These are phyloP conservation scores for Fagus crenata DNA, from an alignment of 306 rosid species.

Conservation along the genomic window DNA sequence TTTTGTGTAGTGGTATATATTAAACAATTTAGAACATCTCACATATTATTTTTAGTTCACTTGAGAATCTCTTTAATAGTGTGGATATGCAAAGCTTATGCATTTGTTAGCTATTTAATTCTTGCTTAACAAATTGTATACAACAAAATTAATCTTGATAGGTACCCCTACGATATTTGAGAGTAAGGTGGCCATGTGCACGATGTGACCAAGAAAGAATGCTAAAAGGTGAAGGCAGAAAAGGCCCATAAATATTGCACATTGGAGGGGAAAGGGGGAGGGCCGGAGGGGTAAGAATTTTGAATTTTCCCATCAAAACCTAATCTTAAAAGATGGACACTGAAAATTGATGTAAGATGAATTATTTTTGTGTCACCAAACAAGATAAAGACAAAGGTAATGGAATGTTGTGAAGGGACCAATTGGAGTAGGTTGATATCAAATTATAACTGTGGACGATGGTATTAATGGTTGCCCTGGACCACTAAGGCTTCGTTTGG, in stretches of 20 bases:
- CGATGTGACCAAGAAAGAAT: conserved; percentile 25
- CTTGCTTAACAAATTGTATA: background rate
- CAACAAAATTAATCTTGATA: background rate
- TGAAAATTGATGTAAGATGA: background rate
- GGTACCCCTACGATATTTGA: background rate
- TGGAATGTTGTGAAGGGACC: conserved; percentile 25
- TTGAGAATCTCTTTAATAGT: background rate
- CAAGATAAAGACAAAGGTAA: background rate
- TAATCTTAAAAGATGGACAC: conserved; percentile 5
- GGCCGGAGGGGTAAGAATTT: background rate
- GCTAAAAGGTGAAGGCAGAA: conserved; percentile 29
- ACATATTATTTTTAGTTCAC: too few relatives aligned
- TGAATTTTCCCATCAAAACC: background rate
- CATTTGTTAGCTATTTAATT: background rate
- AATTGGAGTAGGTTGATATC: conserved; percentile 17
- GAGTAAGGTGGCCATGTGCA: conserved; percentile 17
- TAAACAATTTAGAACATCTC: too few relatives aligned
- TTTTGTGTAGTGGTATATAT: background rate
- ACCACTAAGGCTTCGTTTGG: too few relatives aligned
- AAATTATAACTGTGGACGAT: background rate
- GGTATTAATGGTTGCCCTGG: background rate
- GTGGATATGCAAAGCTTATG: background rate
- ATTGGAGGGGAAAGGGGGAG: conserved; percentile 1
- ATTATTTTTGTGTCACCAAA: background rate
- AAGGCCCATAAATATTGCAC: conserved; percentile 17